These are phyloP conservation scores for Boletales sp. DNA, from an alignment of 768 basidiomycete species.

Conservation along the genomic window DNA sequence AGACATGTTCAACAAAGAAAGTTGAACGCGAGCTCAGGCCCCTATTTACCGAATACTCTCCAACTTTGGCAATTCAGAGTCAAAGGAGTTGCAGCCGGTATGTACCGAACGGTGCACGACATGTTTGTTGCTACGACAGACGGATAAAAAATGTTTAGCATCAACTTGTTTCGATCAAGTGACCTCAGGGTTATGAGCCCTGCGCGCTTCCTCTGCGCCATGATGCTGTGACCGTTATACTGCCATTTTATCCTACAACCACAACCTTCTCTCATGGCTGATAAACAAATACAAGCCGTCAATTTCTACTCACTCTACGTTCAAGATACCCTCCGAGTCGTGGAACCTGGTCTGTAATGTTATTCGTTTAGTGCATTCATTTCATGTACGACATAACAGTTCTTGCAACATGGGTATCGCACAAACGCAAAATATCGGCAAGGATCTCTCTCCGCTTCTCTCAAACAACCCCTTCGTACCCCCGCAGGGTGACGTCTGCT, in stretches of 20 bases:
- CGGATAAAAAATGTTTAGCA: too few species aligned
- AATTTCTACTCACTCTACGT: too few species aligned
- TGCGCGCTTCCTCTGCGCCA: conserved; percentile 48
- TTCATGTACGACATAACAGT: background rate
- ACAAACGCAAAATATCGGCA: conserved; percentile 1
- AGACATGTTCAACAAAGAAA: background rate
- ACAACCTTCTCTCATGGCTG: background rate
- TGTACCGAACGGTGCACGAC: too few species aligned
- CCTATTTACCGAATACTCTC: too few species aligned
- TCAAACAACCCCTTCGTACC: conserved; percentile 48
- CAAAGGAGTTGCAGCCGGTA: too few species aligned
- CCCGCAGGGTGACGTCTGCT: conserved; percentile 39
- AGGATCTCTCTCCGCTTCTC: conserved; percentile 23
- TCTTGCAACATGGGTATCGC: conserved; percentile 1
- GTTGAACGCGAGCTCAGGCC: too few species aligned
- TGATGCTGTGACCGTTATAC: conserved; percentile 29
- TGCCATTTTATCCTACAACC: too few species aligned
- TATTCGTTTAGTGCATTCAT: too few species aligned
- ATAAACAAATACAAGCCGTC: background rate
- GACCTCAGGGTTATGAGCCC: conserved; percentile 50
- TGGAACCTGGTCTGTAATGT: background rate
- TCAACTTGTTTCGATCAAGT: conserved; percentile 47
- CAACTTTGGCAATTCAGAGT: too few species aligned
- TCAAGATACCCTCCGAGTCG: too few species aligned
- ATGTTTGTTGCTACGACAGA: too few species aligned